These are phyloP conservation scores for Rhododendron molle DNA, from an alignment of 148 eudicot genomes.

Conservation along the genomic window DNA sequence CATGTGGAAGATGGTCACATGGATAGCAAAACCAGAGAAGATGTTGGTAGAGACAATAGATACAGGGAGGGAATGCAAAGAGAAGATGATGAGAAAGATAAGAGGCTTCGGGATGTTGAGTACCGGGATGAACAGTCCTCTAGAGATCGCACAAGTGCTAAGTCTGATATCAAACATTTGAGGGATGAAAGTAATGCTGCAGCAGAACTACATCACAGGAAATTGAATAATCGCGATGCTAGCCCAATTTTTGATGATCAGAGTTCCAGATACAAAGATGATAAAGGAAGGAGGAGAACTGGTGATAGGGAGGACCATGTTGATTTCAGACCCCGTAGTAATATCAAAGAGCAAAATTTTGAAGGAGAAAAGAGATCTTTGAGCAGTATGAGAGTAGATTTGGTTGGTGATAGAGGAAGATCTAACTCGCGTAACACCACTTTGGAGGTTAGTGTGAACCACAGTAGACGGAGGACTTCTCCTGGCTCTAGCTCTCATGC, in stretches of 20 bases:
- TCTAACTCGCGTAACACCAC: conserved; percentile 49
- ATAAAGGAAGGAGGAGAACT: conserved; percentile 62
- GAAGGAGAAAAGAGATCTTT: conserved; percentile 34
- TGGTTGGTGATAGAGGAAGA: conserved; percentile 55
- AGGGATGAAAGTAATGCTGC: conserved; percentile 54
- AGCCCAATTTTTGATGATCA: conserved; percentile 59
- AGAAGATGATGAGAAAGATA: conserved; percentile 32
- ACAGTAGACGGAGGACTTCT: conserved; percentile 53
- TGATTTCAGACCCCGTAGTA: conserved; percentile 48
- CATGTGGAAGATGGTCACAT: conserved; percentile 22
- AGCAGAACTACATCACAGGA: conserved; percentile 49
- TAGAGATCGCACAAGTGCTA: conserved; percentile 44
- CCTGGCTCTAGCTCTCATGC: conserved; percentile 56
- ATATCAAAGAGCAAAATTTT: conserved; percentile 33
- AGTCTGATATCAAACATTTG: conserved; percentile 52
- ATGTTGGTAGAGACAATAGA: conserved; percentile 39
- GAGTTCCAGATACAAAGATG: conserved; percentile 58
- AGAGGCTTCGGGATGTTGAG: conserved; percentile 32
- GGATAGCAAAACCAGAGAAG: conserved; percentile 27
- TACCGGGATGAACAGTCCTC: conserved; percentile 47
- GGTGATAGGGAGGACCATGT: conserved; percentile 54
- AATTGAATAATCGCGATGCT: conserved; percentile 50
- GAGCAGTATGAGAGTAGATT: conserved; percentile 34
- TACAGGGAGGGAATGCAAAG: conserved; percentile 46
- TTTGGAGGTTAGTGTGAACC: conserved; percentile 50